Conservation (phyloP, 1,139 yeast species). For the Scheffersomyces segobiensis region DNA sequence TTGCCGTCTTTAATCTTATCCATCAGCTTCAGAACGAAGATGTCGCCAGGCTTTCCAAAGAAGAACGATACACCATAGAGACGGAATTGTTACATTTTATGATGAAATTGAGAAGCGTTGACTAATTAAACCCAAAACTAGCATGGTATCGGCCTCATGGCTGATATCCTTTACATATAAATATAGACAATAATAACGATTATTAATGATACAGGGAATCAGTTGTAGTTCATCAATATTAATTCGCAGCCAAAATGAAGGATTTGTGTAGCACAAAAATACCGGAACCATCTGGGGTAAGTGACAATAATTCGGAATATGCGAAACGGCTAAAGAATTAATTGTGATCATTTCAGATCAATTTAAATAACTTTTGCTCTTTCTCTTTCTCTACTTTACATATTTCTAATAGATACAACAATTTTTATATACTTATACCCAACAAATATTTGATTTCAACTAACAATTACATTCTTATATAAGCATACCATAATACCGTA, state of each 20-base stretch:
- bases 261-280: background rate
- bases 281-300: background rate
- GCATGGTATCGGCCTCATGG: background rate
- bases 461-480: background rate
- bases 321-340: background rate
- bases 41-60: conserved; percentile 15
- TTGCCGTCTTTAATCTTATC: background rate
- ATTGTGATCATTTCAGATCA: background rate
- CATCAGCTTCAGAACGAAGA: conserved; percentile 6
- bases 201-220: background rate
- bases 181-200: background rate
- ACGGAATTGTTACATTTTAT: conserved; percentile 33
- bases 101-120: conserved; percentile 26
- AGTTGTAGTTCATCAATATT: background rate
- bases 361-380: background rate
- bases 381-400: background rate
- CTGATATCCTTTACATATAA: background rate
- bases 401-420: background rate
- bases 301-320: background rate
- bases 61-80: conserved; percentile 22
- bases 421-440: too few relatives aligned
- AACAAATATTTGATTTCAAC: too few relatives aligned
- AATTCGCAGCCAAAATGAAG: background rate
- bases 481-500: background rate
- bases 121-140: background rate